Evolutionary conservation across 2,329 filamentous ascomycete species (phyloP), one percentile per base, ranked within the genome.

Genomic region (Penicillium sp.): DNA sequence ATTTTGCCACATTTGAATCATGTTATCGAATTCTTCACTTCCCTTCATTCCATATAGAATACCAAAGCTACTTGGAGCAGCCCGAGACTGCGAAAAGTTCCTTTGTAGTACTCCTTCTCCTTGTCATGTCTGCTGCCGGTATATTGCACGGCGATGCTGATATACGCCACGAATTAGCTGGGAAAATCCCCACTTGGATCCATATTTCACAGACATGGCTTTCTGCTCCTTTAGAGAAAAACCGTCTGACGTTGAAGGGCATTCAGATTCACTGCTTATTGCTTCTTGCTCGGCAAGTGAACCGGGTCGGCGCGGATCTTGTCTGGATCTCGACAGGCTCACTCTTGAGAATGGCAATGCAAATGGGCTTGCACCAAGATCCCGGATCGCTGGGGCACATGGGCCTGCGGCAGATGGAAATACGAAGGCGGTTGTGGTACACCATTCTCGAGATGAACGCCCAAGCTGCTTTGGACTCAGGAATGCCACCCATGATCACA

Each of bases 61-160:
- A 85, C 59, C 78, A 82, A 24, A 71, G 74, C 4, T 56, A 0
- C 60, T 82, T 1, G 86, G 82, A 82, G 30, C 14, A 30, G 20
- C 48, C 11, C 3, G 49, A 33, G 30, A 56, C 67, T 1, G 64
- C 70, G 0, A 73, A 78, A 38, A 68, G 66, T 1, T 70, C 68
- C 0, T 84, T 85, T 52, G 50, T 83, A 1, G 72, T 84, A 12
- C 82, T 82, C 47, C 60, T 86, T 3, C 83, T 85, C 60, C 69
- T 87, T 0, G 76, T 85, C 0, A 66, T 86, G 3, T 81, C 84
- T 0, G 77, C 86, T 18, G 84, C 83, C 0, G 76, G 81, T 0
- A 65, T 71, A 16, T 69, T 72, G 0, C 77, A 81, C 56, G 80
- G 84, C 52, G 74, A 79, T 21, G n/a, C 0, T 59, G 67, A 0